Evolutionary conservation across 2,329 filamentous ascomycete genomes (phyloP), one percentile per base, ranked within the genome.

Genomic region (Pestalotiopsis sp.): DNA sequence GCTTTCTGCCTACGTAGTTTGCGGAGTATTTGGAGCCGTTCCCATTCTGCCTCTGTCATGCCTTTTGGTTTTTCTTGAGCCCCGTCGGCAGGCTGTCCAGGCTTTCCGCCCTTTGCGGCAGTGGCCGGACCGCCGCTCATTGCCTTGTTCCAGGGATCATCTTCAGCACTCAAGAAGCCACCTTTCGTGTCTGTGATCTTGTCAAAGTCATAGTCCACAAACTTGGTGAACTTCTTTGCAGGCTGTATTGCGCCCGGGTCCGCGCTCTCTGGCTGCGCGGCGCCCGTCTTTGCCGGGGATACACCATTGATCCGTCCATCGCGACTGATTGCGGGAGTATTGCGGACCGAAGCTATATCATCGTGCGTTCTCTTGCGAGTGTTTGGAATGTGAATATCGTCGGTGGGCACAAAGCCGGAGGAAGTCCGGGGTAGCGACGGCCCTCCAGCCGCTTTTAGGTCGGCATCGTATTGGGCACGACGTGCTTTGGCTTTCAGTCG

Each of bases 181-280:
- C 96, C 96, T 78, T 98, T 98, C 0, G 95, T 98, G 79, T 99
- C 96, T 6, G 92, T 97, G 94, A 99, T 98, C 82, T 95, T 92
- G 78, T 93, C 95, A 82, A 99, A 96, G 80, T 99, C 96, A 82
- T 98, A 98, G 78, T 99, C 96, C 76, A 99, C 95, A 78, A 92
- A 98, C 79, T 96, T 95, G 70, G 93, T 90, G 74, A 98, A 98
- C 77, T 97, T 98, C 76, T 91, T 89, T 61, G 94, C 93, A 0
- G 95, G 92, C 67, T 90, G 90, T 64, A 97, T 90, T 4, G 82
- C 79, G 61, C 77, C 74, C 25, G 71, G 78, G 0, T 77, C 72
- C 7, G 74, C 73, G 7, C 74, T 72, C 12, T 68, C 71, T 36
- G 23, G 27, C 9, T 36, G 59, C 7, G 67, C 59, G 31, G 58